These are phyloP conservation scores for Rhodotorula paludigena DNA, from an alignment of 768 basidiomycete species.

Conservation along the genomic window DNA sequence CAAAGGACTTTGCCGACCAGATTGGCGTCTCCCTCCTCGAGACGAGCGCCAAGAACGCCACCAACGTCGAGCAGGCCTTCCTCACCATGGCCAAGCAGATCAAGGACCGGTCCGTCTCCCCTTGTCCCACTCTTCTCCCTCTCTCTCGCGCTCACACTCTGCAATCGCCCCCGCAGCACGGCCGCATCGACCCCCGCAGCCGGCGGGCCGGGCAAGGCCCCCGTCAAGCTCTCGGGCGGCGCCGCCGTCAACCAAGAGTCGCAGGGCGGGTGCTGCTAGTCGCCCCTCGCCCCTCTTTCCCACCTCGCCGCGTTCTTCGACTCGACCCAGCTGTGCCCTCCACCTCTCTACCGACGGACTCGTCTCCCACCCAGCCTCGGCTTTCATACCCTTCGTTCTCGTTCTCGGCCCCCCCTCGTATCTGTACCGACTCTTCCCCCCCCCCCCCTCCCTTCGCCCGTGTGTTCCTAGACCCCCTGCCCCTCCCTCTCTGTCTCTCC, in stretches of 20 bases:
- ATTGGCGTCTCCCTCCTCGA: conserved; percentile 93
- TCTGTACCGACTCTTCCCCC: too few species aligned
- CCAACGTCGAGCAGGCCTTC: conserved; percentile 97
- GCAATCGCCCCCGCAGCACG: conserved; percentile 56
- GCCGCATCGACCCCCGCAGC: conserved; percentile 71
- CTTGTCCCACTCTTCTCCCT: too few species aligned
- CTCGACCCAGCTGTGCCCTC: too few species aligned
- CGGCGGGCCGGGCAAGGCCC: conserved; percentile 67
- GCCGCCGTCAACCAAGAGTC: conserved; percentile 74
- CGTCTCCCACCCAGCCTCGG: too few species aligned
- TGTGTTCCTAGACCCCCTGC: too few species aligned
- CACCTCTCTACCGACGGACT: too few species aligned
- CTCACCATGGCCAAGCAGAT: conserved; percentile 73
- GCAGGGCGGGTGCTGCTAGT: conserved; percentile 70
- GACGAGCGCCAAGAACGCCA: conserved; percentile 94
- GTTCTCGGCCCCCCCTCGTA: too few species aligned
- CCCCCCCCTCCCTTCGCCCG: too few species aligned
- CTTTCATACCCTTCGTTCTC: too few species aligned
- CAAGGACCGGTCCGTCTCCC: conserved; percentile 36
- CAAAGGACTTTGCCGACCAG: conserved; percentile 75
- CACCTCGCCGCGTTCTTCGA: too few species aligned
- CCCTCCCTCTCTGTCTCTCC: too few species aligned
- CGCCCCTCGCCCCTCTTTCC: background rate
- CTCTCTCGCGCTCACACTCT: background rate
- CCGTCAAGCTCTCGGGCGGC: conserved; percentile 71